Base-by-base conservation (phyloP, 352 stramenopile genomes). In the Peronospora belbahrii region DNA sequence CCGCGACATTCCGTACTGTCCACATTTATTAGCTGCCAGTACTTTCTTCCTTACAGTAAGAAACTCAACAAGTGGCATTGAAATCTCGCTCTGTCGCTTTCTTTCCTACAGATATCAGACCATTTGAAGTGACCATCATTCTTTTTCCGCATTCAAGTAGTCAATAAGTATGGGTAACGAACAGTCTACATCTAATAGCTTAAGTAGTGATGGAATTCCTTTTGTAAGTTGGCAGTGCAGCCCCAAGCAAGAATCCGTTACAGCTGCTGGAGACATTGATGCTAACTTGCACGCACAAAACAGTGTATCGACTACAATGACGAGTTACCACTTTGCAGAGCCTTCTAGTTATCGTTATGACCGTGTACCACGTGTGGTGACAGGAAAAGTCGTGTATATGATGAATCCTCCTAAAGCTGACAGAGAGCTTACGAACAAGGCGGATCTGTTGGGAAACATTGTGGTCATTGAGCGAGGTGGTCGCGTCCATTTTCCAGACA, bases 291-390 rank as follows among this genome's bases (percentile, higher is more conserved):
- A 70, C 48, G 49, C 54, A 9, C 59, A 65, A n/a, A 70, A 70
- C 40, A 54, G 55, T 27, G 11, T 25, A 2, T 34, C 20, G 7
- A 20, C 11, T 11, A 49, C 59, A 5, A 43, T 42, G 1, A 44
- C 27, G 15, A 67, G 58, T 17, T 83, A 79, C 48, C 80, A 90
- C 51, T 93, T 93, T 48, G 81, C 81, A 19, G 81, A 93, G 58
- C 74, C 78, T 1, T 87, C 78, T 19, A 87, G 81, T 60, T 93
- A 88, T 61, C 64, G 64, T 24, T 93, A 90, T 57, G 70, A 85
- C 47, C 78, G 69, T 17, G 72, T 65, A 19, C 45, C 70, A 15
- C 77, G 70, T 24, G 51, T 74, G 6, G 62, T 89, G 18, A 70
- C 51, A 1, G 72, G 65, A 3, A 48, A 41, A 7, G 41, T 74